These are phyloP conservation scores for Angophora floribunda DNA, from an alignment of 345 rosid genomes.

Conservation along the genomic window DNA sequence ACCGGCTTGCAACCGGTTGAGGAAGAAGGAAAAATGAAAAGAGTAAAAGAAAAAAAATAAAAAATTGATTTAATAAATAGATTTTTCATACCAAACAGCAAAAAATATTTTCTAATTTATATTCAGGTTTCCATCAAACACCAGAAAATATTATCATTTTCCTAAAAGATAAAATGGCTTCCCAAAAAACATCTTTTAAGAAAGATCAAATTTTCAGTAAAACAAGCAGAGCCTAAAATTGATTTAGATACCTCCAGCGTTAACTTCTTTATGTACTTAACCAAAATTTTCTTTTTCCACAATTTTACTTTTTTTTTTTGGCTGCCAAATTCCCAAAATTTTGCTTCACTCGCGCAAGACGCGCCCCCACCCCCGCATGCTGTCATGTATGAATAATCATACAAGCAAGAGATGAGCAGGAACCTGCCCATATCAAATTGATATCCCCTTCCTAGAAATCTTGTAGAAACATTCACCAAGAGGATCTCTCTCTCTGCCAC, in stretches of 20 bases:
- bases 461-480: neutral
- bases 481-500: neutral
- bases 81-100: neutral
- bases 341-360: neutral
- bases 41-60: no score
- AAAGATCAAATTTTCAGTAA: no score
- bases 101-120: no score
- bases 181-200: no score
- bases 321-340: neutral
- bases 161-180: no score
- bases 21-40: neutral
- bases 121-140: neutral
- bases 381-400: neutral
- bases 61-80: no score
- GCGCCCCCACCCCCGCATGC: neutral
- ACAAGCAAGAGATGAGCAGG: neutral
- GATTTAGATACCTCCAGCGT: neutral
- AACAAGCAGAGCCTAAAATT: neutral
- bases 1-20: no score
- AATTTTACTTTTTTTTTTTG: neutral
- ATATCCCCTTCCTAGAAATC: neutral
- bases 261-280: neutral
- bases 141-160: neutral
- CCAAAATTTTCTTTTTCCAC: neutral
- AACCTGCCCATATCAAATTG: neutral